Percentiles rank a stretch among this genome's conserved stretches.
Conservation (phyloP, 345 rosid species). For the Salix purpurea region DNA sequence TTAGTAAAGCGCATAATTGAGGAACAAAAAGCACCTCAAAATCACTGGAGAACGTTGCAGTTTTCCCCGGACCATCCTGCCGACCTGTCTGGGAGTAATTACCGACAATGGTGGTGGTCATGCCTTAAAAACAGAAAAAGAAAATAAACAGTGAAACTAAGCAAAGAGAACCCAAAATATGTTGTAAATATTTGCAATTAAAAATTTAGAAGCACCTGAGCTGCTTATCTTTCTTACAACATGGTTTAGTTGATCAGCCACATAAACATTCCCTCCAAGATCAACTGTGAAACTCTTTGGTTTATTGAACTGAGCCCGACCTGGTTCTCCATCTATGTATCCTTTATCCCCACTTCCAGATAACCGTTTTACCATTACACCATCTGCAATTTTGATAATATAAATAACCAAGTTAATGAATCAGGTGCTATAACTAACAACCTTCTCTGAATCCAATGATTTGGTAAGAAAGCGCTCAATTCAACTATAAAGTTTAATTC, state of each 20-base stretch:
- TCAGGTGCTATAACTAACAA: not conserved
- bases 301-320: constrained; percentile 41
- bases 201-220: constrained; percentile 35
- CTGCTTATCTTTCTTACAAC: constrained; percentile 56
- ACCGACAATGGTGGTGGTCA: constrained; percentile 59
- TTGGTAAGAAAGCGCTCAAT: too few relatives aligned
- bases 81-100: constrained; percentile 32
- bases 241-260: constrained; percentile 53
- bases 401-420: not conserved
- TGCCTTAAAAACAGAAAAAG: constrained; percentile 30
- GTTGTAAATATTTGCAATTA: not conserved
- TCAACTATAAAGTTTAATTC: too few relatives aligned
- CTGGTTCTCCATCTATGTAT: constrained; percentile 44
- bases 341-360: constrained; percentile 43
- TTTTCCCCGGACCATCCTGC: constrained; percentile 69
- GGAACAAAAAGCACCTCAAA: constrained; percentile 53
- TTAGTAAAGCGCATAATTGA: constrained; percentile 48
- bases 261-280: constrained; percentile 60
- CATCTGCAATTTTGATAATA: constrained; percentile 29
- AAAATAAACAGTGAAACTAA: not conserved
- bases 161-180: not conserved
- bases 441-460: too few relatives aligned
- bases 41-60: constrained; percentile 62
- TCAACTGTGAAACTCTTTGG: constrained; percentile 55
- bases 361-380: constrained; percentile 33